A percentile compares a stretch with the other conserved stretches of the same genome.
These are phyloP conservation scores for Hordeum pubiflorum DNA, from an alignment of 202 grass and related monocot genomes.

Conservation along the genomic window DNA sequence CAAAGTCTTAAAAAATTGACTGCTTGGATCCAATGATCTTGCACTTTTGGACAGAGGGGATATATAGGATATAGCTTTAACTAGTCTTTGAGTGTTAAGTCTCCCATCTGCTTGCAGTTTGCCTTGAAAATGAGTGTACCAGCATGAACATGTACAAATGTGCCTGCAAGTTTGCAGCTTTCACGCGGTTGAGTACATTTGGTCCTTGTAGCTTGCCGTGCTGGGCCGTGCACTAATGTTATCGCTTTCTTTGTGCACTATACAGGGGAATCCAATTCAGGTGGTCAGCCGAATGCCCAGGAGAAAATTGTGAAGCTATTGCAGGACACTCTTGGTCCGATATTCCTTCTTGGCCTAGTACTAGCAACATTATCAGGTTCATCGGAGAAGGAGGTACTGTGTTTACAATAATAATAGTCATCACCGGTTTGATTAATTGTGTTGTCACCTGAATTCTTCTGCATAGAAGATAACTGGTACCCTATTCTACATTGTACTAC, in stretches of 20 bases:
- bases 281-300: slow-evolving; percentile 42
- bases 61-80: not conserved
- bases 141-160: not conserved
- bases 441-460: not conserved
- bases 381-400: slow-evolving; percentile 45
- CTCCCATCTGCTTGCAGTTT: not conserved
- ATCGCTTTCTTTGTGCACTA: slow-evolving; percentile 27
- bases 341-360: slow-evolving; percentile 55
- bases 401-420: slow-evolving; percentile 6
- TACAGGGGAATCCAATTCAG: slow-evolving; percentile 48
- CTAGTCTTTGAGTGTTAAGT: not conserved
- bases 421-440: not conserved
- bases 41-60: not conserved
- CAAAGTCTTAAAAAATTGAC: not conserved
- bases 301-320: slow-evolving; percentile 49
- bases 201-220: not conserved
- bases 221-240: not conserved
- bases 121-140: not conserved
- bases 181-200: not conserved
- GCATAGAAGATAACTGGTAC: not conserved
- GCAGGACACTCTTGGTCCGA: slow-evolving; percentile 43
- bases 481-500: not conserved
- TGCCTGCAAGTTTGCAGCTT: slow-evolving; percentile 12
- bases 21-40: not conserved
- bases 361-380: slow-evolving; percentile 44